A percentile compares a stretch with the other conserved stretches of the same genome.
Conservation (phyloP, 2,329 filamentous ascomycete species). For the Pseudogymnoascus pannorum region DNA sequence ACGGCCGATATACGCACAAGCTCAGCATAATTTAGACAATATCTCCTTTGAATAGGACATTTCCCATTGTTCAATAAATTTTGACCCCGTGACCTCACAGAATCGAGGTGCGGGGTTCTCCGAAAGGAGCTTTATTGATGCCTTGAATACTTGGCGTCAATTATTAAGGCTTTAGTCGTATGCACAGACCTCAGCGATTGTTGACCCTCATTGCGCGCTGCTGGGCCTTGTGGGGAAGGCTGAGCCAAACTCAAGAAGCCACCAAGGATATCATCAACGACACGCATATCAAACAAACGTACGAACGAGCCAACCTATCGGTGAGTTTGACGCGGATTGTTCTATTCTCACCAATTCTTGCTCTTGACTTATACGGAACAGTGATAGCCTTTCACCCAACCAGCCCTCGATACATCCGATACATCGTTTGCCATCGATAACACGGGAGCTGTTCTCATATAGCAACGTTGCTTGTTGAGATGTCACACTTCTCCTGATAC, state of each 20-base stretch:
- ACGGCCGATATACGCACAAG: background rate
- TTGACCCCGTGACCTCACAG: background rate
- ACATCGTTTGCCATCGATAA: background rate
- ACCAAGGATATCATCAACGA: background rate
- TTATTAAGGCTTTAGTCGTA: background rate
- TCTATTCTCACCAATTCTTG: background rate
- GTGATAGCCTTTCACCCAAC: background rate
- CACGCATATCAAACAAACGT: background rate
- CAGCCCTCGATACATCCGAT: background rate
- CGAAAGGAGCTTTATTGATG: background rate
- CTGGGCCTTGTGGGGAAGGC: slow-evolving; percentile 6
- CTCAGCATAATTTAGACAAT: background rate
- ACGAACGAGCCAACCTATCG: background rate
- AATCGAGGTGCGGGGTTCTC: background rate
- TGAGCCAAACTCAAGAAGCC: background rate
- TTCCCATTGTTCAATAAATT: background rate
- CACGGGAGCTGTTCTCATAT: background rate
- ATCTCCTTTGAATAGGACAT: background rate
- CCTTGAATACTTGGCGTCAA: background rate
- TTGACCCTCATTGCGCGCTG: background rate
- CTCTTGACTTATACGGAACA: background rate
- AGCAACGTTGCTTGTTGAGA: background rate
- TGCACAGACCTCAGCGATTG: background rate
- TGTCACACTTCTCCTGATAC: background rate
- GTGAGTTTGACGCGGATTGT: background rate